Evolutionary conservation across 2,329 filamentous ascomycete genomes (phyloP).

Genomic region (Nemania sp.): DNA sequence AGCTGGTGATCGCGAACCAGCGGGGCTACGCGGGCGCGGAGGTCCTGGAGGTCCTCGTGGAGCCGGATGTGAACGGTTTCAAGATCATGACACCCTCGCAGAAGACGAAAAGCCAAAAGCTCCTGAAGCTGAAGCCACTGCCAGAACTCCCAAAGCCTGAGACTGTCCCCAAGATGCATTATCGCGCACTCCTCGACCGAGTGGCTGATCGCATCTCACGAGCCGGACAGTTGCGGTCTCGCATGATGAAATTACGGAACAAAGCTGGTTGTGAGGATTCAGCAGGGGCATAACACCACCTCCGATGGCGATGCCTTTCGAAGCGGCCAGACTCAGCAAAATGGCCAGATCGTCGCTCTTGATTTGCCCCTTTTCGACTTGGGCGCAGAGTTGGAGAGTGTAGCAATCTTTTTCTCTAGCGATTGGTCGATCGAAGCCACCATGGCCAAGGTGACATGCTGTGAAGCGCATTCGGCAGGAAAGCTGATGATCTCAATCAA

Average conservation of each 20-base stretch:
- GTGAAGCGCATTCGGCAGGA: too few species aligned
- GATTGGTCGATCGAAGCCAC: too few species aligned
- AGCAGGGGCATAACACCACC: too few species aligned
- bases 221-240: not conserved
- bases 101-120: not conserved
- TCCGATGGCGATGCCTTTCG: too few species aligned
- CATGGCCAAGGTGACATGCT: too few species aligned
- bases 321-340: too few species aligned
- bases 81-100: slow-evolving; percentile 1
- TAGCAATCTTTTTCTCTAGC: too few species aligned
- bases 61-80: slow-evolving; percentile 8
- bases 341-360: too few species aligned
- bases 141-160: slow-evolving; percentile 1
- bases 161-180: not conserved
- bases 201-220: not conserved
- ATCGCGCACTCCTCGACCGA: not conserved
- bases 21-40: slow-evolving; percentile 9
- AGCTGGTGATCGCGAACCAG: slow-evolving; percentile 15
- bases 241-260: slow-evolving; percentile 1
- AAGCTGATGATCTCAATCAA: too few species aligned
- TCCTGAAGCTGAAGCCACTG: slow-evolving; percentile 1
- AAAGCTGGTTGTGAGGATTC: not conserved
- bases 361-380: too few species aligned
- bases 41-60: slow-evolving; percentile 11
- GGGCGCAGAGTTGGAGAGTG: too few species aligned